These are phyloP conservation scores for Metschnikowia hibisci DNA, from an alignment of 805 yeast genomes.

Conservation along the genomic window DNA sequence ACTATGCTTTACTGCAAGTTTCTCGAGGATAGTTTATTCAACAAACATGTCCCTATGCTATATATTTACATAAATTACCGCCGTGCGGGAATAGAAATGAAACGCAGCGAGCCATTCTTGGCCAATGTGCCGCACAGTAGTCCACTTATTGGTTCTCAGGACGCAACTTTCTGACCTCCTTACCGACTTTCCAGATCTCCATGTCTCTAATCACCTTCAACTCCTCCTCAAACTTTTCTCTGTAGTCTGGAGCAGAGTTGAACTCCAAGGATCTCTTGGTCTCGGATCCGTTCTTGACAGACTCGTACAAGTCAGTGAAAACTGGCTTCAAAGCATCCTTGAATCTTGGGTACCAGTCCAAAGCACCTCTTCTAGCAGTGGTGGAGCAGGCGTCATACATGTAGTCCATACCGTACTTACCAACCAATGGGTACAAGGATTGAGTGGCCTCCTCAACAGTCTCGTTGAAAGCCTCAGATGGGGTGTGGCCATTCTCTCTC, in stretches of 20 bases:
- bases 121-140: constrained; percentile 25
- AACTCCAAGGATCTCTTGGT: constrained; percentile 97
- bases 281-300: constrained; percentile 94
- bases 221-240: constrained; percentile 93
- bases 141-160: constrained; percentile 87
- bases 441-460: constrained; percentile 99
- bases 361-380: constrained; percentile 99
- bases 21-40: constrained; percentile 37
- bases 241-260: constrained; percentile 98
- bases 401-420: constrained; percentile 99
- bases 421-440: constrained; percentile 97
- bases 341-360: constrained; percentile 99
- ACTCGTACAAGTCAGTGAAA: constrained; percentile 90
- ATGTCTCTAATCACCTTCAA: constrained; percentile 88
- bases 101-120: constrained; percentile 34
- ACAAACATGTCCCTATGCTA: constrained; percentile 41
- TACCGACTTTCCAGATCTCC: constrained; percentile 99
- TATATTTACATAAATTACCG: constrained; percentile 16
- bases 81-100: constrained; percentile 13
- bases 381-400: constrained; percentile 99
- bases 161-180: constrained; percentile 99
- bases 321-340: constrained; percentile 98
- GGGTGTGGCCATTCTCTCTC: constrained; percentile 99
- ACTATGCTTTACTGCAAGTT: too few species aligned
- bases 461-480: constrained; percentile 99